Percentiles rank a stretch among this genome's conserved stretches.
Conservation (phyloP, 495 filamentous ascomycete species). For the Letharia columbiana region DNA sequence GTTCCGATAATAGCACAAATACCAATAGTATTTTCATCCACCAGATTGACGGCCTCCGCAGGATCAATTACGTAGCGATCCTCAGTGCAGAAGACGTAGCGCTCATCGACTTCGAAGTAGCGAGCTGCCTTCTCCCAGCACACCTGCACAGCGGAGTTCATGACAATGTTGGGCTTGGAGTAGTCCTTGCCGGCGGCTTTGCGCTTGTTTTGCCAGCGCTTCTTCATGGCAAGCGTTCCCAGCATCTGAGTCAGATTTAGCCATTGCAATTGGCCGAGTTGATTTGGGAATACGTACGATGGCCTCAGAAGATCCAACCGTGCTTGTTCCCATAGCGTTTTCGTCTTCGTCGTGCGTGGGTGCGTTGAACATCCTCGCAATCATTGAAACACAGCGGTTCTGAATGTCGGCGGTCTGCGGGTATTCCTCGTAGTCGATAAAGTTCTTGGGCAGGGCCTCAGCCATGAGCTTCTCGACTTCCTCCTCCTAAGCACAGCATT, state of each 20-base stretch:
- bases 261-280: neutral
- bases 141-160: slow-evolving; percentile 88
- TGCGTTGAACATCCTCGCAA: slow-evolving; percentile 76
- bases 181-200: slow-evolving; percentile 65
- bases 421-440: slow-evolving; percentile 86
- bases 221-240: slow-evolving; percentile 87
- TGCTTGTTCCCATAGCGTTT: slow-evolving; percentile 72
- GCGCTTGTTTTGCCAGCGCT: slow-evolving; percentile 80
- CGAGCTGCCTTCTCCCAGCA: slow-evolving; percentile 96
- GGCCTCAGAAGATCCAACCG: slow-evolving; percentile 78
- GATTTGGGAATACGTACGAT: slow-evolving; percentile 50
- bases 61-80: slow-evolving; percentile 84
- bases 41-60: slow-evolving; percentile 65
- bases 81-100: slow-evolving; percentile 73
- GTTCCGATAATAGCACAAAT: slow-evolving; percentile 85
- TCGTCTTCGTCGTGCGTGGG: slow-evolving; percentile 41
- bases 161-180: slow-evolving; percentile 77
- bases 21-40: slow-evolving; percentile 93
- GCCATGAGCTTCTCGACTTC: slow-evolving; percentile 88
- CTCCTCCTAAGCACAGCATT: slow-evolving; percentile 50
- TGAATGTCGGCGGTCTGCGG: slow-evolving; percentile 84
- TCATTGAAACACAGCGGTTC: slow-evolving; percentile 89
- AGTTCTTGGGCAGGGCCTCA: slow-evolving; percentile 84
- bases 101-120: slow-evolving; percentile 90
- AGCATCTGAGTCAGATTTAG: slow-evolving; percentile 34